Percentiles rank a stretch among this genome's conserved stretches.
Conservation (phyloP, 225 moss, liverwort and hornwort genomes). For the Thuidium tamariscinum region DNA sequence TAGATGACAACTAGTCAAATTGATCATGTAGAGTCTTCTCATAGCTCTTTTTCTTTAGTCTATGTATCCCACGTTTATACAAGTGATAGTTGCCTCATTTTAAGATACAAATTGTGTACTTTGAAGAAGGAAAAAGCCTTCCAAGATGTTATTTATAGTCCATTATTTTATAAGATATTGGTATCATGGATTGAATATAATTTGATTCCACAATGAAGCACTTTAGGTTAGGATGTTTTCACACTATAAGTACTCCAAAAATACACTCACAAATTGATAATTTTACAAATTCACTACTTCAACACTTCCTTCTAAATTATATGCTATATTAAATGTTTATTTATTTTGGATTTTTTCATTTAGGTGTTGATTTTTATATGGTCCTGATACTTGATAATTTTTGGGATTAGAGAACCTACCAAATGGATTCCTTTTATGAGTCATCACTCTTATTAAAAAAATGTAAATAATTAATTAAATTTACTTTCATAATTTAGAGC, state of each 20-base stretch:
- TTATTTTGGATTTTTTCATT: too few relatives aligned
- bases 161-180: rapidly evolving
- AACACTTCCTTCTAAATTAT: not conserved
- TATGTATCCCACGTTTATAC: rapidly evolving
- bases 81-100: not conserved
- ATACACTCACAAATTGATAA: not conserved
- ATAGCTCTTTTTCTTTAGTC: rapidly evolving
- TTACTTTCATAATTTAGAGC: too few relatives aligned
- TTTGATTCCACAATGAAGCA: not conserved
- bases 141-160: rapidly evolving
- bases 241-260: rapidly evolving
- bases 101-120: not conserved
- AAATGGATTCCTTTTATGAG: too few relatives aligned
- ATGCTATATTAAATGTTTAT: not conserved
- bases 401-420: rapidly evolving
- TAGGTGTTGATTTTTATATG: not conserved
- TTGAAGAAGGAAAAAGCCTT: too few relatives aligned
- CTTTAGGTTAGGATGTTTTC: not conserved
- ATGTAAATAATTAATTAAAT: too few relatives aligned
- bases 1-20: not conserved
- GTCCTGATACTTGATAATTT: not conserved
- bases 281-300: not conserved
- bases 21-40: not conserved
- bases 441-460: too few relatives aligned
- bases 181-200: too few relatives aligned